Base-by-base conservation (phyloP, 148 eudicot species). In the Silene latifolia region DNA sequence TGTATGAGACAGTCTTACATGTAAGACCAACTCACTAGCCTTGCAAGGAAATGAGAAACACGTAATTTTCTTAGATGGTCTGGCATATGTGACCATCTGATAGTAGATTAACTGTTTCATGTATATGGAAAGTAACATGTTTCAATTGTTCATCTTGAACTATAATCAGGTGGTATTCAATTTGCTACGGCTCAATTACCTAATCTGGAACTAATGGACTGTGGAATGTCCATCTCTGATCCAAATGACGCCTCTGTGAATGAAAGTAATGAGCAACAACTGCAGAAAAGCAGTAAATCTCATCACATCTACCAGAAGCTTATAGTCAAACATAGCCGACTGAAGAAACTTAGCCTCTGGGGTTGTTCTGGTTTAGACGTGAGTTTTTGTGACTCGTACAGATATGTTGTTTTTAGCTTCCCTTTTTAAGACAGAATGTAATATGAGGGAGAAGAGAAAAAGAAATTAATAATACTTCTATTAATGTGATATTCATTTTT, bases 291-390 rank as follows among this genome's bases (percentile, higher is more conserved):
- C 71, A 84, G 84, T 82, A 94, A 85, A 72, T 67, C 81, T 70
- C 90, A 85, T 80, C 86, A 77, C 72, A 86, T 82, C 8, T 87
- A 85, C 74, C 98, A 95, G 82, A 95, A 95, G 83, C 84, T 95
- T 67, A 89, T 95, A 21, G 87, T 95, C 81, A 95, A 95, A 74
- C 98, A 95, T 78, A 86, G 76, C 64, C 86, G 88, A 65, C 78
- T 95, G 72, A 90, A 80, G 84, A 95, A 89, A 82, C 85, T 95
- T 80, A 95, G 98, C 87, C 79, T 95, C 77, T 95, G 97, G 98
- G 98, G 98, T 64, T 95, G 98, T 77, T 95, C 96, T 74, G 96
- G 96, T 78, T 88, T 92, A 80, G 97, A 95, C 85, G 98, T 95
- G 84, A 95, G 97, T 73, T 71, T 69, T 44, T 82, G 27, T 65